These are phyloP conservation scores for Suhomyces guaymorum DNA, from an alignment of 1,139 yeast species.

Conservation along the genomic window DNA sequence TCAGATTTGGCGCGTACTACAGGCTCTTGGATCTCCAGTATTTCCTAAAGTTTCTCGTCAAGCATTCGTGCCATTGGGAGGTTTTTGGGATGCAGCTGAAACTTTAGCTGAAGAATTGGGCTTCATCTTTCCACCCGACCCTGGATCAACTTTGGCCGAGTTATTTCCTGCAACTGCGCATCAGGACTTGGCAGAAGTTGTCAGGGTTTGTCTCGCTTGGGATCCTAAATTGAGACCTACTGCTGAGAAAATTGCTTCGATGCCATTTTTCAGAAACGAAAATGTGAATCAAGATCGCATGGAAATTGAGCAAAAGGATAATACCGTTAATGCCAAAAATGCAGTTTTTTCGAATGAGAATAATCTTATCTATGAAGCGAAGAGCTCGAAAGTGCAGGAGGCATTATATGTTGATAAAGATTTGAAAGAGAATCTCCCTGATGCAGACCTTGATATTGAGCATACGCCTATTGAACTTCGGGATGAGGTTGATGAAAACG, in stretches of 20 bases:
- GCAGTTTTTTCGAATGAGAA: too few species aligned
- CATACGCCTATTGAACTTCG: constrained; percentile 3
- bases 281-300: too few species aligned
- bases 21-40: constrained; percentile 70
- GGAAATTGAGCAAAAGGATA: too few species aligned
- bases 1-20: constrained; percentile 68
- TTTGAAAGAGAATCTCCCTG: constrained; percentile 14
- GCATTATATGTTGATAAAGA: constrained; percentile 6
- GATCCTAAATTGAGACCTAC: constrained; percentile 58
- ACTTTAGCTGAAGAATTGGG: constrained; percentile 53
- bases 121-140: constrained; percentile 49
- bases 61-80: constrained; percentile 51
- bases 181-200: constrained; percentile 45
- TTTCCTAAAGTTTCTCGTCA: constrained; percentile 14
- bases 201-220: constrained; percentile 64
- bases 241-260: constrained; percentile 43
- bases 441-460: constrained; percentile 1
- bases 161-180: constrained; percentile 28
- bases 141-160: constrained; percentile 30
- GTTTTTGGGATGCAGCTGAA: constrained; percentile 65
- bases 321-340: too few species aligned
- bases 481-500: background rate
- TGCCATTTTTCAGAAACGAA: constrained; percentile 56
- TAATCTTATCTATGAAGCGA: too few species aligned
- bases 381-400: background rate